Conservation (phyloP, 768 basidiomycete genomes). For the Candolleomyces eurysporus region DNA sequence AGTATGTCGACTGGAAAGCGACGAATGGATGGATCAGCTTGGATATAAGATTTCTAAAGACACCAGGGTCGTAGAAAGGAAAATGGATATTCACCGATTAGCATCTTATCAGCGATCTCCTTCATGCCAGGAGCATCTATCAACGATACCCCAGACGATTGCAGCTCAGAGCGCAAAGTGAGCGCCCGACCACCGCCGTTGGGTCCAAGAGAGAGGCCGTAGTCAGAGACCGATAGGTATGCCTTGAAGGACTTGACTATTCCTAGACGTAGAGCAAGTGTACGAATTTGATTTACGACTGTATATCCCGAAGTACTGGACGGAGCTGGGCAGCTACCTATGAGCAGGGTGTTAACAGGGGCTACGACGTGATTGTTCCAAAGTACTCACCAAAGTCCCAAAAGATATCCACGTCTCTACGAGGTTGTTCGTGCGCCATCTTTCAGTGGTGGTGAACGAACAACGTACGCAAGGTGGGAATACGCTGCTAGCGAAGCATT, state of each 20-base stretch:
- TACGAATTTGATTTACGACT: slow-evolving; percentile 24
- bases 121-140: slow-evolving; percentile 29
- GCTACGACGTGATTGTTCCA: too few relatives aligned
- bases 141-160: slow-evolving; percentile 28
- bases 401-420: slow-evolving; percentile 18
- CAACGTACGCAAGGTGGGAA: neutral
- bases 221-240: slow-evolving; percentile 26
- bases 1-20: slow-evolving; percentile 9
- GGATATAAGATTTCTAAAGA: neutral
- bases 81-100: slow-evolving; percentile 19
- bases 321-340: slow-evolving; percentile 31
- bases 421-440: neutral
- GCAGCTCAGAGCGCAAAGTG: slow-evolving; percentile 24
- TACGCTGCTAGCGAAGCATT: neutral
- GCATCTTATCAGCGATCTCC: slow-evolving; percentile 23
- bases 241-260: slow-evolving; percentile 29
- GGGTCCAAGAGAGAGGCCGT: neutral
- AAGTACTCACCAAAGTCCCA: slow-evolving; percentile 24
- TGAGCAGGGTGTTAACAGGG: neutral
- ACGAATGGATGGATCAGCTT: neutral
- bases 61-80: neutral
- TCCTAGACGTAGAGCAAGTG: slow-evolving; percentile 24
- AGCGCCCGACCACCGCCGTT: neutral
- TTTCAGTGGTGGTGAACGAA: neutral
- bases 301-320: slow-evolving; percentile 22